Evolutionary conservation across 805 yeast genomes (phyloP), one percentile per base, ranked within the genome.

Genomic region (Ogataea trehaloabstinens): DNA sequence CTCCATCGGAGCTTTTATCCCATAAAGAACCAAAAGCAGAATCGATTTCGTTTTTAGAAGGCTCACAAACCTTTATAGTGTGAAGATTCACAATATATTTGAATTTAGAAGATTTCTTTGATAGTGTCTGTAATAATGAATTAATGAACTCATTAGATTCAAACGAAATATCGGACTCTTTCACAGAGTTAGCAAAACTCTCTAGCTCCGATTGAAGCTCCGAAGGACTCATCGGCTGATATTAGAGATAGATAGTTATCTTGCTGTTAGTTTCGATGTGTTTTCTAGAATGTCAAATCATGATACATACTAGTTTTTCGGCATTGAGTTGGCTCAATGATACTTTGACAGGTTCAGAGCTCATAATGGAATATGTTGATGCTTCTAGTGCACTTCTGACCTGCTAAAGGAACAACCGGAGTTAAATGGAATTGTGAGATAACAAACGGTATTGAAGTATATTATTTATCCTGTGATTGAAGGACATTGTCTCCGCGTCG

Each of bases 1-100:
- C 60, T 2, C 85, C 86, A 55, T 81, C 88, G 32, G 66, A 76
- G 10, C 62, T 58, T 6, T 63, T 52, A 45, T 79, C 79, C 85
- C 85, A 80, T 4, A 71, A 61, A 0, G 81, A 72, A 8, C 81
- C 82, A 34, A 76, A 63, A n/a, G 46, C 30, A 4, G 66, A 57
- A 7, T 71, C 61, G 3, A 59, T 46, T 15, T 71, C 46, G 18
- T 53, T 52, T 4, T 54, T 50, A 16, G 60, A 53, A 1, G 48
- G 46, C 10, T 50, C 51, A 4, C 42, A 25, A 16, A 56, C 44
- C 7, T 45, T 49, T 11, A 78, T 42, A 2, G 50, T 47, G 16
- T 77, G 70, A 3, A 68, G 52, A 31, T 69, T 73, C 11, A 76
- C 70, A 29, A 80, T 51, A 56, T 76, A 80, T 56, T 80, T 81